Base-by-base conservation (phyloP, 257 asterid species). In the Mentha longifolia region DNA sequence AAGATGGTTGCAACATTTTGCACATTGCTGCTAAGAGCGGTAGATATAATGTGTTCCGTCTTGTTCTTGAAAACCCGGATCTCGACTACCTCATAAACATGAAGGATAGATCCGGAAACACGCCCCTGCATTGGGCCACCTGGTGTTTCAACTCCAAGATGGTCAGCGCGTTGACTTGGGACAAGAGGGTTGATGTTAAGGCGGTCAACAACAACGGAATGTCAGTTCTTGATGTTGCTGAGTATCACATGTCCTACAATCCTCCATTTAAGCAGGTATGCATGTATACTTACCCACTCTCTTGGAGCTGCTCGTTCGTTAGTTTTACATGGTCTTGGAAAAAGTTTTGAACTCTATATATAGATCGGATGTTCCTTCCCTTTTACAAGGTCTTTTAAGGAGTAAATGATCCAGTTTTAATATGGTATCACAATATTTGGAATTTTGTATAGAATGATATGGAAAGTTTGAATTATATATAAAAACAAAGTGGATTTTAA, bases 161-260 rank as follows among this genome's bases (percentile, higher is more conserved):
- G 14, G 84, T 76, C 9, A 43, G 20, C 61, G 55, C 76, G 20
- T 49, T 78, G 60, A 76, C 67, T 17, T 72, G 80, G 80, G 81
- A 78, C 61, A 20, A 70, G 31, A 76, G 76, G 42, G 79, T 80
- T 61, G 65, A 62, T 45, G n/a, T 78, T 35, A 58, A 56, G 42
- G 55, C 22, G 17, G 57, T 54, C 42, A 83, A 83, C 43, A 47
- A 65, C 15, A 54, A 55, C 3, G 82, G 80, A 13, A 61, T 66
- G 76, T 73, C 84, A 28, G 81, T 81, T 65, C 68, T 78, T 6
- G 88, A 81, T 75, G 64, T 35, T 67, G 76, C 84, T 67, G 82
- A 74, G 54, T 1, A 13, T 28, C 5, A 3, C 69, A 65, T 55
- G 55, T 7, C 4, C 4, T 1, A 28, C 20, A 20, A 61, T 35